These are phyloP conservation scores for Nemophila menziesii DNA, from an alignment of 257 asterid species.

Conservation along the genomic window DNA sequence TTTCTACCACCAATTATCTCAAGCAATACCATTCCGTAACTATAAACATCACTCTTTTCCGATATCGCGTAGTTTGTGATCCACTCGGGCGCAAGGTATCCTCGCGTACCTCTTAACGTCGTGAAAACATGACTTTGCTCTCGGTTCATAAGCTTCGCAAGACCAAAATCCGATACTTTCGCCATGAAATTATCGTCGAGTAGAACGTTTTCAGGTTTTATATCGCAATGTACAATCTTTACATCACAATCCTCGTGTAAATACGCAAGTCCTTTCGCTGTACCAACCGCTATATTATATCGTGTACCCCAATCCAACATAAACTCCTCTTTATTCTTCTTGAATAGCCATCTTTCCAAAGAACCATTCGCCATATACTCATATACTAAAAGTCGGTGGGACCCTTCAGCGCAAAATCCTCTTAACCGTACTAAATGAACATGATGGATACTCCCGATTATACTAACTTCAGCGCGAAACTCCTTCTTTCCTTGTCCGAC, in stretches of 20 bases:
- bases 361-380: background rate
- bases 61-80: background rate
- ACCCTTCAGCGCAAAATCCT: background rate
- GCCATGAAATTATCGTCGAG: background rate
- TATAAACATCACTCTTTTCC: constrained; percentile 3
- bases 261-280: background rate
- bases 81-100: background rate
- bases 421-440: background rate
- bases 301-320: background rate
- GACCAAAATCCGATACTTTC: background rate
- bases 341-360: background rate
- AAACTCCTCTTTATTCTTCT: background rate
- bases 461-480: background rate
- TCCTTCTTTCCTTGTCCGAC: background rate
- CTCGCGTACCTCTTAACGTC: background rate
- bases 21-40: constrained; percentile 1
- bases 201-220: background rate
- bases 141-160: background rate
- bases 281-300: background rate
- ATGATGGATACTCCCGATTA: background rate
- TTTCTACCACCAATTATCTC: constrained; percentile 7
- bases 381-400: background rate
- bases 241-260: background rate
- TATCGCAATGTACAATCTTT: background rate
- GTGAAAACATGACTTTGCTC: background rate